Evolutionary conservation across 441 rosid genomes (phyloP).

Genomic region (Bruguiera hainesii): DNA sequence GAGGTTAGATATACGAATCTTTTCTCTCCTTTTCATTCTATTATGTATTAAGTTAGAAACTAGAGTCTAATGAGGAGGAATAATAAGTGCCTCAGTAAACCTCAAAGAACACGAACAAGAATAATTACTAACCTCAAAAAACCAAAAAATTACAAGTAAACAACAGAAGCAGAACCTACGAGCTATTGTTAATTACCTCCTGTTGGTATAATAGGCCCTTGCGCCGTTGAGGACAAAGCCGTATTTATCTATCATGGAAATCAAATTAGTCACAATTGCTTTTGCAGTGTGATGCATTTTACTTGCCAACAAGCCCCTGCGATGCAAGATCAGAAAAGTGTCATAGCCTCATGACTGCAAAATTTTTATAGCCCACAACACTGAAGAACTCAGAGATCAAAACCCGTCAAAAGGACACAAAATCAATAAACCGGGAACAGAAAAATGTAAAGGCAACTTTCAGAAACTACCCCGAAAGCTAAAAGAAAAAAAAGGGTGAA

Average conservation of each 20-base stretch:
- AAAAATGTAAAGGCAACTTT: not conserved
- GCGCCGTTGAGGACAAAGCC: slow-evolving; percentile 79
- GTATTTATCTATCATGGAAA: slow-evolving; percentile 55
- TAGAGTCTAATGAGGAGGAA: not conserved
- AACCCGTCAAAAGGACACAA: not conserved
- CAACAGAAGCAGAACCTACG: not conserved
- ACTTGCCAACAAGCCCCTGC: slow-evolving; percentile 81
- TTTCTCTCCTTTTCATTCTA: too few species aligned
- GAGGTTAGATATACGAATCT: too few species aligned
- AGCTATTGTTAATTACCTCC: slow-evolving; percentile 45
- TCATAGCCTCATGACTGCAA: not conserved
- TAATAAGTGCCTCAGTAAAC: not conserved
- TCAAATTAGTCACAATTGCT: slow-evolving; percentile 63
- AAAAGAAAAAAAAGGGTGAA: too few species aligned
- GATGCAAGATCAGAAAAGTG: slow-evolving; percentile 25
- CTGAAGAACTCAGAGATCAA: not conserved
- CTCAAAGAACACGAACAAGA: not conserved
- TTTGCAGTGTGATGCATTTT: slow-evolving; percentile 78
- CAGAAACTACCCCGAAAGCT: not conserved
- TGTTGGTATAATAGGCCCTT: slow-evolving; percentile 72
- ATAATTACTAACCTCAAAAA: not conserved
- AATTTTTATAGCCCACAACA: not conserved
- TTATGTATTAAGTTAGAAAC: too few species aligned
- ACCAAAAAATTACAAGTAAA: not conserved
- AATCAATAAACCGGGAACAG: not conserved